Conservation (phyloP, 2,329 filamentous ascomycete species). For the Sporothrix pseudoabietina region DNA sequence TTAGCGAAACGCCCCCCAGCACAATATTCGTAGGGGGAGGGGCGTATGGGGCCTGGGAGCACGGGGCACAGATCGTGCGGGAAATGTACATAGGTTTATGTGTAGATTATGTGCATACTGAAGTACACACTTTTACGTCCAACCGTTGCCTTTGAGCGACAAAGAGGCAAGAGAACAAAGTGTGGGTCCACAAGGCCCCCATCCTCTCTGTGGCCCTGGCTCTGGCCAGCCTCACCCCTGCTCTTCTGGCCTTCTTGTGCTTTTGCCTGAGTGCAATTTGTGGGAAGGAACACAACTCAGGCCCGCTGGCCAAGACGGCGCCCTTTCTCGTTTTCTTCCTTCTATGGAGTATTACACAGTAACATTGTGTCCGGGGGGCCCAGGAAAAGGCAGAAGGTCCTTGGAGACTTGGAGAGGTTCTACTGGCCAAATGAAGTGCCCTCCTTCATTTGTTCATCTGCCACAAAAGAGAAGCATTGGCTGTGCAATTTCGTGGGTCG, state of each 20-base stretch:
- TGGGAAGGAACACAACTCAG: constrained; percentile 7
- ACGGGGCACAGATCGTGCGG: background rate
- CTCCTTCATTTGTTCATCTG: constrained; percentile 15
- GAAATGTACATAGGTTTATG: background rate
- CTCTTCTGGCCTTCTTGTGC: background rate
- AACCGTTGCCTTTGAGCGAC: constrained; percentile 14
- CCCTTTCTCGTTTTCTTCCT: constrained; percentile 10
- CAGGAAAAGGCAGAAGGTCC: constrained; percentile 8
- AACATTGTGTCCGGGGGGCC: constrained; percentile 3
- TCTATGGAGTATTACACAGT: background rate
- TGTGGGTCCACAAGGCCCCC: constrained; percentile 4
- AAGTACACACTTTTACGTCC: constrained; percentile 3
- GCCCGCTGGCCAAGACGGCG: constrained; percentile 20
- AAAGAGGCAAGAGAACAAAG: constrained; percentile 5
- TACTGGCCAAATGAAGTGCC: constrained; percentile 26
- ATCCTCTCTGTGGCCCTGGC: constrained; percentile 22
- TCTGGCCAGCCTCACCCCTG: background rate
- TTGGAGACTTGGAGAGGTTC: constrained; percentile 27
- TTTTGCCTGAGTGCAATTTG: constrained; percentile 11
- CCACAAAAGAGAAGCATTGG: background rate
- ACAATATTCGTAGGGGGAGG: background rate
- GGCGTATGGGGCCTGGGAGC: background rate
- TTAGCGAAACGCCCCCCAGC: constrained; percentile 33
- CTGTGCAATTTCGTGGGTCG: background rate
- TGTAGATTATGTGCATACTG: background rate